Conservation (phyloP, 2,329 filamentous ascomycete genomes). For the Aspergillus carbonarius region DNA sequence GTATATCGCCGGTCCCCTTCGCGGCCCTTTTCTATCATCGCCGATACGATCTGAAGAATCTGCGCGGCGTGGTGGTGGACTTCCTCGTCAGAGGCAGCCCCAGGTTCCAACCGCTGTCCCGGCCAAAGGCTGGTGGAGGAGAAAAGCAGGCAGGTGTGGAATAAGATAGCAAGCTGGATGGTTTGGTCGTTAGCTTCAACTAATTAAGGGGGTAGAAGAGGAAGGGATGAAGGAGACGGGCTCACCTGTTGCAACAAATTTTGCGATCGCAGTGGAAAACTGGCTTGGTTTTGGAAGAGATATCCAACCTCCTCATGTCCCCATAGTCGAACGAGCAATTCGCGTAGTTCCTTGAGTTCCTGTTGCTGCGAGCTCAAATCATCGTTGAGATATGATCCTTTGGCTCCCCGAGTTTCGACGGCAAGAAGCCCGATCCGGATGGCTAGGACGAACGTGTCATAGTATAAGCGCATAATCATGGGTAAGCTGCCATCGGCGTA, state of each 20-base stretch:
- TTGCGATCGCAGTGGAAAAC: constrained; percentile 36
- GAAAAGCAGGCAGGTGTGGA: constrained; percentile 53
- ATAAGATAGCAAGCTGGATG: constrained; percentile 41
- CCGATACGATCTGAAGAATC: constrained; percentile 47
- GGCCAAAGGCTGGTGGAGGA: constrained; percentile 56
- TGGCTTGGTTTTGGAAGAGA: constrained; percentile 37
- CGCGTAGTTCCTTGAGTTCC: constrained; percentile 38
- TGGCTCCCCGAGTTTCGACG: constrained; percentile 40
- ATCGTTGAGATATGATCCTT: constrained; percentile 22
- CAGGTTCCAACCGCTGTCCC: constrained; percentile 45
- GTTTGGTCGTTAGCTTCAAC: constrained; percentile 10
- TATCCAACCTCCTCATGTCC: constrained; percentile 36
- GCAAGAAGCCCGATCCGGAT: constrained; percentile 47
- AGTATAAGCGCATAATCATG: constrained; percentile 46
- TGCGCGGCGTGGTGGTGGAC: constrained; percentile 46
- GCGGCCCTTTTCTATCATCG: constrained; percentile 36
- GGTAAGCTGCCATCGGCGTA: constrained; percentile 41
- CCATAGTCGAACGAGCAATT: constrained; percentile 40
- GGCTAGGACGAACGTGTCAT: constrained; percentile 47
- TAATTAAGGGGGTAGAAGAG: not conserved
- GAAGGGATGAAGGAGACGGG: not conserved
- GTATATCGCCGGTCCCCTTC: constrained; percentile 47
- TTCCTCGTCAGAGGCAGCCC: constrained; percentile 40
- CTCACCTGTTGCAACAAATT: constrained; percentile 48
- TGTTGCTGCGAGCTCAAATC: constrained; percentile 28